Base-by-base conservation (phyloP, 768 basidiomycete genomes). In the Tricholomella constricta region DNA sequence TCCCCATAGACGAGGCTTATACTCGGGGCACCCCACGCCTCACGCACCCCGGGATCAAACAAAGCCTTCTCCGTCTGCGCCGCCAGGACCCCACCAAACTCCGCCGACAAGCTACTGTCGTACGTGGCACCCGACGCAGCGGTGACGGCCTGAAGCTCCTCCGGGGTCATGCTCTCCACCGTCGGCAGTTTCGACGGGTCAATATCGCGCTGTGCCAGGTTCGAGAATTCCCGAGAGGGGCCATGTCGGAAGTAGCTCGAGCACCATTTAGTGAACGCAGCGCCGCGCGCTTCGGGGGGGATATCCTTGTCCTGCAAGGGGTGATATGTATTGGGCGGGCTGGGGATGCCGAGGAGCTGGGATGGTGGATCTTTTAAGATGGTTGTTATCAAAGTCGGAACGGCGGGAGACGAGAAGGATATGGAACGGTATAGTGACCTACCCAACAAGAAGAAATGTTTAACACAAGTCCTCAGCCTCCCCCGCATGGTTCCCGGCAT, bases 391-490 rank as follows among this genome's bases (percentile, higher is more conserved):
- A n/a, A n/a, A n/a, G n/a, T n/a, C n/a, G n/a, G n/a, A n/a, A n/a
- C n/a, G n/a, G n/a, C n/a, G n/a, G n/a, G n/a, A n/a, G n/a, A n/a
- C n/a, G n/a, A n/a, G n/a, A n/a, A n/a, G n/a, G n/a, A n/a, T n/a
- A n/a, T n/a, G 6, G 8, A 27, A 22, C 2, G 9, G 20, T 7
- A 10, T 17, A 14, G 25, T 25, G 9, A 48, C 47, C 31, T 19
- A 65, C 65, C 64, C 14, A 60, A 46, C 6, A 68, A 31, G 23
- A 68, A 48, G 17, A 58, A 56, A 26, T 41, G 59, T 17, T 58
- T 62, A 25, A 69, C 66, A 15, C 42, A 63, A 41, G 51, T 44
- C 32, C 51, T 47, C 3, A 72, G 54, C 4, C 61, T 51, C n/a
- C 48, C 45, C 22, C 57, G 52, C 8, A 56, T 50, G 15, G 51